Evolutionary conservation across 2,329 filamentous ascomycete genomes (phyloP).

Genomic region (Aspergillus candidus): DNA sequence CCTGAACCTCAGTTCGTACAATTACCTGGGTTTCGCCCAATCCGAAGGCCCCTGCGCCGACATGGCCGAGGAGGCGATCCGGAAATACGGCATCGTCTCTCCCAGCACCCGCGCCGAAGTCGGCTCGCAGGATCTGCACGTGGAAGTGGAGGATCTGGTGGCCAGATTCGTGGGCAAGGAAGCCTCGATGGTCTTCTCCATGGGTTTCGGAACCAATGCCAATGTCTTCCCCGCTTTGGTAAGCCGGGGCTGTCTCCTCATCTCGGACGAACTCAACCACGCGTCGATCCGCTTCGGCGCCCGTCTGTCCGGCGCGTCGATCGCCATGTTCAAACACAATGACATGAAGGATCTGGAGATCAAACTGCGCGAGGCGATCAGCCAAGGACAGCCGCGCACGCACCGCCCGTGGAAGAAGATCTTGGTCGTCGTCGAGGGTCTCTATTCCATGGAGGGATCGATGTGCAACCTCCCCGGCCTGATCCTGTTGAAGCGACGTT

Average conservation of each 20-base stretch:
- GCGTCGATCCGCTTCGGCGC: constrained; percentile 94
- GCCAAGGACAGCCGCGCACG: constrained; percentile 94
- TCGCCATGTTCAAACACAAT: constrained; percentile 96
- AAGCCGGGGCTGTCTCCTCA: constrained; percentile 85
- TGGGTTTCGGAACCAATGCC: constrained; percentile 97
- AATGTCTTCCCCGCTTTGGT: constrained; percentile 88
- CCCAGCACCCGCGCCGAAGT: constrained; percentile 76
- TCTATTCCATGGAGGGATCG: constrained; percentile 99
- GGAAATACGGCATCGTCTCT: constrained; percentile 76
- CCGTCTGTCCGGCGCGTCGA: constrained; percentile 88
- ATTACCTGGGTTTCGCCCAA: constrained; percentile 97
- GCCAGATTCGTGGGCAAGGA: constrained; percentile 92
- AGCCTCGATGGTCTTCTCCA: constrained; percentile 93
- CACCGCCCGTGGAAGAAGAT: constrained; percentile 99
- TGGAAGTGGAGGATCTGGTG: constrained; percentile 85
- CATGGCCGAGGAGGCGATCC: constrained; percentile 76
- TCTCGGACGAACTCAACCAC: constrained; percentile 97
- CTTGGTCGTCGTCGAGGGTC: constrained; percentile 85
- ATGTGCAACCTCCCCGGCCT: constrained; percentile 96
- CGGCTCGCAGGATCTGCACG: constrained; percentile 78
- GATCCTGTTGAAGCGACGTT: constrained; percentile 80
- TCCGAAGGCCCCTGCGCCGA: constrained; percentile 96
- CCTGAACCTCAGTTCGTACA: constrained; percentile 98
- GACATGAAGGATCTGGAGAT: constrained; percentile 84
- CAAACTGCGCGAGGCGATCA: constrained; percentile 83